Conservation (phyloP, 768 basidiomycete genomes). For the Hirschioporus abietinus region DNA sequence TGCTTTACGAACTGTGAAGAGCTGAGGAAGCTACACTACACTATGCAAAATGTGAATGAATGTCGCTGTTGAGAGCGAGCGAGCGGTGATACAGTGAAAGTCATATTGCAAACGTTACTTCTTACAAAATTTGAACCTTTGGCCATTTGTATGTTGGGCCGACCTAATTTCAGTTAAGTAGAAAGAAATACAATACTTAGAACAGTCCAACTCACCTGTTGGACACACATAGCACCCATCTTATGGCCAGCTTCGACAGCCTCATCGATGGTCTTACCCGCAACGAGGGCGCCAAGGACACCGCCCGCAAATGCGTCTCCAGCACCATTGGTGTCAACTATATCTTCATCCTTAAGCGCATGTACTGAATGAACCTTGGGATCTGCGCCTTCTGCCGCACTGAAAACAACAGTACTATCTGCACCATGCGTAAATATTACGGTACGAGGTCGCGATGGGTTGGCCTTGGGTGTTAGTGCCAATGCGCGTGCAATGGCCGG, state of each 20-base stretch:
- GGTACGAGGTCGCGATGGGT: slow-evolving; percentile 66
- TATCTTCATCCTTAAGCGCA: slow-evolving; percentile 51
- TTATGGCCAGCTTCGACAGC: slow-evolving; percentile 82
- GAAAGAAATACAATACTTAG: slow-evolving; percentile 3
- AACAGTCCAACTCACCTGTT: slow-evolving; percentile 45
- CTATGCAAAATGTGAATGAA: slow-evolving; percentile 23
- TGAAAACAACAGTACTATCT: slow-evolving; percentile 70
- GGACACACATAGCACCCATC: slow-evolving; percentile 80
- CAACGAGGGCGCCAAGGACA: slow-evolving; percentile 80
- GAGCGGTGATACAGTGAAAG: slow-evolving; percentile 11
- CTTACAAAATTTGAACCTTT: slow-evolving; percentile 42
- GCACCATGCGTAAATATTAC: slow-evolving; percentile 93
- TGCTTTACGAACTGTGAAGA: slow-evolving; percentile 30
- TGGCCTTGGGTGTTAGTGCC: slow-evolving; percentile 71
- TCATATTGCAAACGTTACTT: neutral
- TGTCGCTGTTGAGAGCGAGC: slow-evolving; percentile 36
- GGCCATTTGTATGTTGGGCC: slow-evolving; percentile 55
- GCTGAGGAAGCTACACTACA: slow-evolving; percentile 19
- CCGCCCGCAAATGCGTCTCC: slow-evolving; percentile 98
- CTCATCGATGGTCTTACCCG: slow-evolving; percentile 74
- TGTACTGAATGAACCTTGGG: slow-evolving; percentile 56
- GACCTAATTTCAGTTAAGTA: slow-evolving; percentile 29
- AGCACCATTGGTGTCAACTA: slow-evolving; percentile 97
- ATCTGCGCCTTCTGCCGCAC: slow-evolving; percentile 46
- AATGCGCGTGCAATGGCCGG: slow-evolving; percentile 66